Percentiles rank a stretch among this genome's conserved stretches.
These are phyloP conservation scores for Mycosphaerella sp. DNA, from an alignment of 2,329 filamentous ascomycete genomes.

Conservation along the genomic window DNA sequence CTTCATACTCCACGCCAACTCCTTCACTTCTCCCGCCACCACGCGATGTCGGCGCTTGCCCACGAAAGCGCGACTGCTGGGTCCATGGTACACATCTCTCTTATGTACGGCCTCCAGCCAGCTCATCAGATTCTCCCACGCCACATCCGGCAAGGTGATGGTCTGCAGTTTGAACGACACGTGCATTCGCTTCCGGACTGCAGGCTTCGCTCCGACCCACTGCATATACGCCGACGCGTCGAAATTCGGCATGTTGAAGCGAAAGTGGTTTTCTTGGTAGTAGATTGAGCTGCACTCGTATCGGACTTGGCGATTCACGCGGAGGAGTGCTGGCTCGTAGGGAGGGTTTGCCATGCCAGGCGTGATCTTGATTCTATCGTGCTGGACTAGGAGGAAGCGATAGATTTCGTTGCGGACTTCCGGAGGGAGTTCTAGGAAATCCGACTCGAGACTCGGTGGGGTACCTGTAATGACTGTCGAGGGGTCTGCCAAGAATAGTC, in stretches of 20 bases:
- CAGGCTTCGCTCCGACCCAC: not conserved
- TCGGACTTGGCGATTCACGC: constrained; percentile 13
- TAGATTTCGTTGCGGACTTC: constrained; percentile 12
- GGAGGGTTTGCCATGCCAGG: not conserved
- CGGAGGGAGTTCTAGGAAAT: constrained; percentile 5
- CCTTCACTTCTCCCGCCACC: constrained; percentile 9
- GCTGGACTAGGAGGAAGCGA: constrained; percentile 1
- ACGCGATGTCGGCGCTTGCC: constrained; percentile 3
- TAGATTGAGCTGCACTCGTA: constrained; percentile 14
- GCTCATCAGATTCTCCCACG: constrained; percentile 3
- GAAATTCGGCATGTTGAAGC: constrained; percentile 7
- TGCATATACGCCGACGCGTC: constrained; percentile 2
- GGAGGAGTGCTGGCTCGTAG: constrained; percentile 7
- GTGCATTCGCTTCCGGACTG: not conserved
- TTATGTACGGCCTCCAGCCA: constrained; percentile 4
- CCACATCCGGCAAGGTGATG: not conserved
- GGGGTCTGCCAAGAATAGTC: too few relatives aligned
- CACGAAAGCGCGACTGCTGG: not conserved
- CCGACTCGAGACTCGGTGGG: not conserved
- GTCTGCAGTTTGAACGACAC: constrained; percentile 7
- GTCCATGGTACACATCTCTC: not conserved
- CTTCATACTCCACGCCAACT: constrained; percentile 3
- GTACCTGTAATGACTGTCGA: too few relatives aligned
- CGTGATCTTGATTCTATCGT: constrained; percentile 6
- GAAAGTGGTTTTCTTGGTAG: constrained; percentile 19